Evolutionary conservation across 169 alveolate species (phyloP).

Genomic region (Cryptosporidium bovis): DNA sequence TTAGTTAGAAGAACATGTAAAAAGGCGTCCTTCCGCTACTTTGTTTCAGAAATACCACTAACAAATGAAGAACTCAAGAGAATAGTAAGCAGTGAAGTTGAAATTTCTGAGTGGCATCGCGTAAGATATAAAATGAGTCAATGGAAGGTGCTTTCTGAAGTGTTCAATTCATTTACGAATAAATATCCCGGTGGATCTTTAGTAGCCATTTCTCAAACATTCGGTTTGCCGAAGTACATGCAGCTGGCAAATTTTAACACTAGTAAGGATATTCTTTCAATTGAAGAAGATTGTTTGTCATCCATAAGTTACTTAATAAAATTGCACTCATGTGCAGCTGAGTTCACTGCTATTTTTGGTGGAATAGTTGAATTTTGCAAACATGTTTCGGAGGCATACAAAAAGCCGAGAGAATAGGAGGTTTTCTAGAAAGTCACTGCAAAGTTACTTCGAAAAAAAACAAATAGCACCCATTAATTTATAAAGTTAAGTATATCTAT

Average conservation of each 20-base stretch:
- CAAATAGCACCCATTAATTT: not conserved
- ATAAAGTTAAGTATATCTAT: not conserved
- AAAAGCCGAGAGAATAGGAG: not conserved
- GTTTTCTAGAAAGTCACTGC: not conserved
- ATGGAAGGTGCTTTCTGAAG: conserved; percentile 39
- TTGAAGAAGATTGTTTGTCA: conserved; percentile 55
- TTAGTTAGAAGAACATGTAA: conserved; percentile 26
- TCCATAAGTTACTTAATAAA: conserved; percentile 47
- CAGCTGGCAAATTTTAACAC: conserved; percentile 55
- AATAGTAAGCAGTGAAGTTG: not conserved
- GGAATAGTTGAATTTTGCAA: conserved; percentile 28
- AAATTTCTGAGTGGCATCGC: conserved; percentile 47
- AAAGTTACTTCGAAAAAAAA: not conserved
- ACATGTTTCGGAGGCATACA: conserved; percentile 33
- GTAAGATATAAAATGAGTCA: conserved; percentile 40
- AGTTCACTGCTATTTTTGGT: conserved; percentile 53
- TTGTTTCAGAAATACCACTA: conserved; percentile 22
- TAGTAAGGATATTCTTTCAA: conserved; percentile 13
- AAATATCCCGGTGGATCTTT: conserved; percentile 51
- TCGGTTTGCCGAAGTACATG: conserved; percentile 47
- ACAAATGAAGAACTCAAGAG: conserved; percentile 4
- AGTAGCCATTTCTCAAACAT: conserved; percentile 16
- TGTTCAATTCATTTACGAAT: conserved; percentile 23
- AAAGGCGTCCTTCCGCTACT: conserved; percentile 49
- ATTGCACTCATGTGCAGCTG: conserved; percentile 40